These are phyloP conservation scores for Gautieria morchelliformis DNA, from an alignment of 768 basidiomycete genomes.

Conservation along the genomic window DNA sequence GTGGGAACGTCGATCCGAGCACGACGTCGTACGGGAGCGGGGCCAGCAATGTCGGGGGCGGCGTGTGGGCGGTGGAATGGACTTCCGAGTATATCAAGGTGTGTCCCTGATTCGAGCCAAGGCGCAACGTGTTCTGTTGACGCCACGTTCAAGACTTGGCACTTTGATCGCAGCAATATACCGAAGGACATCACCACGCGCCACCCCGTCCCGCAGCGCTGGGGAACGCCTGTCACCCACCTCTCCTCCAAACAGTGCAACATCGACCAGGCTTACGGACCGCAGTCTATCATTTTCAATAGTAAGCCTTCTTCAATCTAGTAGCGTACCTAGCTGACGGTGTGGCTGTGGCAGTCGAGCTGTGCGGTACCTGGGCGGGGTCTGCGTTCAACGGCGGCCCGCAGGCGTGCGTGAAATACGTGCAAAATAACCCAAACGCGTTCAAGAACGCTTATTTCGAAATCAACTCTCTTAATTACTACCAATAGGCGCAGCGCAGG, in stretches of 20 bases:
- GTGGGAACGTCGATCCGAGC: conserved; percentile 28
- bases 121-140: conserved; percentile 30
- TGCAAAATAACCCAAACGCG: conserved; percentile 10
- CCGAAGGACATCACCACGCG: conserved; percentile 7
- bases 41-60: conserved; percentile 36
- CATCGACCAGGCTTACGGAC: conserved; percentile 8
- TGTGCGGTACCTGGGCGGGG: conserved; percentile 12
- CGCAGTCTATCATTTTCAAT: conserved; percentile 11
- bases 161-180: conserved; percentile 8
- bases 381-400: conserved; percentile 9
- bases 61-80: conserved; percentile 35
- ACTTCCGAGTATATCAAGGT: conserved; percentile 31
- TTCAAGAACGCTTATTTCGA: conserved; percentile 11
- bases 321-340: neutral
- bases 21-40: conserved; percentile 29
- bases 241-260: conserved; percentile 6
- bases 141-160: conserved; percentile 8
- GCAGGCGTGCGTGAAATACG: conserved; percentile 6
- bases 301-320: neutral
- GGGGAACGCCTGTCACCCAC: conserved; percentile 10
- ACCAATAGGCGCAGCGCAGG: neutral
- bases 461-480: conserved; percentile 5
- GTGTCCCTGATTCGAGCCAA: conserved; percentile 23
- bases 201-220: conserved; percentile 7
- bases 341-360: neutral